Base-by-base conservation (phyloP, 2,329 filamentous ascomycete genomes). In the Alternaria solani region DNA sequence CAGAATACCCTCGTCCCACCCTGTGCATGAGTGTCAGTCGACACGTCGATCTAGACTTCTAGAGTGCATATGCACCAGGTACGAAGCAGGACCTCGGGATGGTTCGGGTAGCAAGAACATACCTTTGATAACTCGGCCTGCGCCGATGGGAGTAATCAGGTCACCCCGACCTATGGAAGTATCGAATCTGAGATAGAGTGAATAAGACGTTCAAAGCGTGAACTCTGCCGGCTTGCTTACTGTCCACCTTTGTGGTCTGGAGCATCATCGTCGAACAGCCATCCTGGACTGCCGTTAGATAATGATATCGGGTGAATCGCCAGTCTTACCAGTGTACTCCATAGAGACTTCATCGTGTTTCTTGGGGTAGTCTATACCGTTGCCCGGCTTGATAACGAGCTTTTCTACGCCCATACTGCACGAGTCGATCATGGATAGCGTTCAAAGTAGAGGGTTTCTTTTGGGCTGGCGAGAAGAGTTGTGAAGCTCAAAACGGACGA, bases 121-220 rank as follows among this genome's bases (percentile, higher is more conserved):
- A 95, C 94, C 94, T 83, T 87, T 88, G 82, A 99, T 97, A 75
- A 98, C 91, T 75, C 87, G 85, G 55, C 93, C 93, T 67, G 91
- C 84, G 54, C 95, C 95, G 79, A 99, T 98, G 59, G 80, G 76
- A 65, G 88, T 91, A 63, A 87, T 82, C 75, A 98, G 94, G 78
- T 93, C 88, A 51, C 89, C 90, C 56, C 92, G 88, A 63, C 88
- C 89, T 66, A 90, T 85, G 18, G 94, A 97, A 62, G 89, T 91
- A 82, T 98, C 95, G 82, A 99, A 98, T 80, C 94, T 97, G 70
- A 51, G 34, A 56, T 63, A 49, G 32, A 14, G 41, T 74, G 41
- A 74, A 63, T 36, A 54, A 12, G 4, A 18, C 16, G 34, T 34
- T 43, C 23, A 26, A 51, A 38, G 46, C 25, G 51, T 44, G 14